Conservation (phyloP, 2,329 filamentous ascomycete species). For the Aspergillus ruber region DNA sequence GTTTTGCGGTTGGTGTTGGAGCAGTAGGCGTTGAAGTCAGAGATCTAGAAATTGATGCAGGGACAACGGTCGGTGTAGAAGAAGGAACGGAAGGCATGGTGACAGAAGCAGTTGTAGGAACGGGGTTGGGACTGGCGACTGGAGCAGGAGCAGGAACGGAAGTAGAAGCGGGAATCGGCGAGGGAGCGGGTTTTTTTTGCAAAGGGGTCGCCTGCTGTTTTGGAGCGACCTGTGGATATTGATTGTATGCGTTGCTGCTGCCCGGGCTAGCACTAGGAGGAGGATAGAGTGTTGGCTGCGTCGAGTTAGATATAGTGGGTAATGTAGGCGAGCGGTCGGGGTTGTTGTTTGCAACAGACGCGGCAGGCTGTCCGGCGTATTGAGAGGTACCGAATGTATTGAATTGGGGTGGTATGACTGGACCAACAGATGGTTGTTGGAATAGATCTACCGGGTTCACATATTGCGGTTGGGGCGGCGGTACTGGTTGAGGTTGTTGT, state of each 20-base stretch:
- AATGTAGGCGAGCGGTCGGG: constrained; percentile 11
- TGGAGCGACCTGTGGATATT: constrained; percentile 8
- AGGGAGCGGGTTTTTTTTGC: constrained; percentile 3
- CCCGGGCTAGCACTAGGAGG: constrained; percentile 10
- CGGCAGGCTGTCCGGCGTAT: constrained; percentile 21
- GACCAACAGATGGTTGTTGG: constrained; percentile 25
- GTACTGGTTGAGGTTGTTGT: constrained; percentile 9
- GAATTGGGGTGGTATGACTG: constrained; percentile 24
- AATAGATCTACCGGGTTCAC: constrained; percentile 33
- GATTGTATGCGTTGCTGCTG: constrained; percentile 9
- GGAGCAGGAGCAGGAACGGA: neutral
- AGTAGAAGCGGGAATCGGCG: neutral
- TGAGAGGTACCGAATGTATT: constrained; percentile 18
- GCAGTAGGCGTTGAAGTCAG: neutral
- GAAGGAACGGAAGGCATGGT: constrained; percentile 8
- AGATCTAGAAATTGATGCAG: neutral
- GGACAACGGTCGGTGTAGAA: neutral
- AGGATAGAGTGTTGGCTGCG: constrained; percentile 16
- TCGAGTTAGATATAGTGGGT: constrained; percentile 9
- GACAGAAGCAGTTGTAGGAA: constrained; percentile 3
- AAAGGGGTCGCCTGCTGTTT: neutral
- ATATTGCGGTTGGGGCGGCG: constrained; percentile 26
- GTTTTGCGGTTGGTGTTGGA: constrained; percentile 8
- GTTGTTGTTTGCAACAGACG: constrained; percentile 15
- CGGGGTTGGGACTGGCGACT: constrained; percentile 2